Evolutionary conservation across 2,329 filamentous ascomycete species (phyloP).

Genomic region (Coniochaeta sp.): DNA sequence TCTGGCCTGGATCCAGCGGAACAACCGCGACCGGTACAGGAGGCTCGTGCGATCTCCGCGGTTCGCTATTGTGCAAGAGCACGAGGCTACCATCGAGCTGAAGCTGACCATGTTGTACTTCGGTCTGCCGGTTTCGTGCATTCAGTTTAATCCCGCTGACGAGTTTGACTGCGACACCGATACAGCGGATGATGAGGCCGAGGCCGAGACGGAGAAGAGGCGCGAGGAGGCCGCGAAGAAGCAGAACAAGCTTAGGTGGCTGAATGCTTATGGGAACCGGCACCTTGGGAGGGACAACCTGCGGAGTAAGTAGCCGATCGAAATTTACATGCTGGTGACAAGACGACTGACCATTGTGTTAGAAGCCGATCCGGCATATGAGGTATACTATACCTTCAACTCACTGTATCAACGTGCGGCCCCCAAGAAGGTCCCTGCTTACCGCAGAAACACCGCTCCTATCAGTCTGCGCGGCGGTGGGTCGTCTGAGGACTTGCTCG

Average conservation of each 20-base stretch:
- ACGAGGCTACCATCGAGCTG: conserved; percentile 20
- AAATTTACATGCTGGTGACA: no score
- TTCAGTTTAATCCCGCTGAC: conserved; percentile 16
- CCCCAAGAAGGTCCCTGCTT: not conserved
- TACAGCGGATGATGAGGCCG: conserved; percentile 6
- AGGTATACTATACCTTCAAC: conserved; percentile 9
- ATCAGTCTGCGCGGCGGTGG: conserved; percentile 11
- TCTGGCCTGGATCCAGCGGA: conserved; percentile 10
- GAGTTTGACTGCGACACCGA: conserved; percentile 11
- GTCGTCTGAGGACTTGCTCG: not conserved
- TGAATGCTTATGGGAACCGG: conserved; percentile 12
- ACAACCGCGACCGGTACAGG: conserved; percentile 7
- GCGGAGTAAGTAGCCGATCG: conserved; percentile 7
- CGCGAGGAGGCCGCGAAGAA: not conserved
- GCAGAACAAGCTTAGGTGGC: conserved; percentile 8
- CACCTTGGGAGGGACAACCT: conserved; percentile 8
- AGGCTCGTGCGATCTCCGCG: conserved; percentile 7
- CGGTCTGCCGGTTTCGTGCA: conserved; percentile 35
- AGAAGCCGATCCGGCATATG: conserved; percentile 11
- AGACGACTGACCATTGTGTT: not conserved
- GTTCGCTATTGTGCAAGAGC: conserved; percentile 3
- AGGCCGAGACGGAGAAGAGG: not conserved
- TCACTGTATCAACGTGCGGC: not conserved
- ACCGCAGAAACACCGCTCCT: not conserved
- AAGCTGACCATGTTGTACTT: conserved; percentile 41